Base-by-base conservation (phyloP, 2,329 filamentous ascomycete genomes). In the Thielaviopsis ethacetica region DNA sequence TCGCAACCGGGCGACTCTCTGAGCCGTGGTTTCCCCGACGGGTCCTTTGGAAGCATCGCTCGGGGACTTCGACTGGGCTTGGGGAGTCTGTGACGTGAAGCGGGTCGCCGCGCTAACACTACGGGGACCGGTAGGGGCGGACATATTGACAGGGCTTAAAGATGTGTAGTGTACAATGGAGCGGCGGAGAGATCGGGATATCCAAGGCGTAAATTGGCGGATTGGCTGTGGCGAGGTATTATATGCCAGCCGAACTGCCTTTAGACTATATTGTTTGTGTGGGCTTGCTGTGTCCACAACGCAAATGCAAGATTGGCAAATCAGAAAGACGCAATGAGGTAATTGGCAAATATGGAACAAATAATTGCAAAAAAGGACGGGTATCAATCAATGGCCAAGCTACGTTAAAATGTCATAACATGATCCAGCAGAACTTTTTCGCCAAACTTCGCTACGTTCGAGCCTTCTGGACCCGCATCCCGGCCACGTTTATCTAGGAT, bases 61-160 rank as follows among this genome's bases (percentile, higher is more conserved):
- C 69, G 67, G 66, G 50, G 76, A 70, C 68, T 86, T 86, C 64
- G 82, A 81, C 63, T 78, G 78, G 65, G 85, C 86, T 72, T 89
- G 86, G 57, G 73, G 73, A 61, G 73, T 72, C 60, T 72, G 74
- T 59, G 73, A 74, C 41, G 73, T 75, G 68, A 75, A 93, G 68
- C 86, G 84, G 66, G 88, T 93, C 64, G 88, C 87, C 70, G 91
- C 87, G 66, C 81, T 81, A 69, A 86, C 83, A 72, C 82, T 87
- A 68, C 85, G 84, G 62, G 85, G 78, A 63, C 73, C 74, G 52
- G 75, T 70, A 64, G 70, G 69, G 38, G 71, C 70, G 59, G 71
- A 69, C 73, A 75, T 75, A 65, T 61, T 61, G 30, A 47, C 12
- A 50, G 19, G 58, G 24, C 6, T 13, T 52, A 15, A 17, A 22